These are phyloP conservation scores for Plectosphaerella cucumerina DNA, from an alignment of 2,329 filamentous ascomycete genomes.

Conservation along the genomic window DNA sequence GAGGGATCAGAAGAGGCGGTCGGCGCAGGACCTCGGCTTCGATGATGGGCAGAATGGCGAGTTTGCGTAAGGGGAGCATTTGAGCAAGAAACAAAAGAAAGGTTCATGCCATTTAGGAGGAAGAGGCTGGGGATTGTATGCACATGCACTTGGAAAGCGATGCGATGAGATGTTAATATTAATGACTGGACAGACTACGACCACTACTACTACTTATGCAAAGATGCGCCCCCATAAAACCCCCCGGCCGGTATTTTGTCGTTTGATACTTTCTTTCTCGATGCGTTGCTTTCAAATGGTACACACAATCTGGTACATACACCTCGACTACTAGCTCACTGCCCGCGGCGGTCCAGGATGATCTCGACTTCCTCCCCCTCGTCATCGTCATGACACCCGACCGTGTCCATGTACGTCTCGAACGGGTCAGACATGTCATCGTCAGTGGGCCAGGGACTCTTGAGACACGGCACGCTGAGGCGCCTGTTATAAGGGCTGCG, in stretches of 20 bases:
- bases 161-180: too few relatives aligned
- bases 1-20: slow-evolving; percentile 47
- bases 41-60: slow-evolving; percentile 88
- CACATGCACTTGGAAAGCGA: not conserved
- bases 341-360: not conserved
- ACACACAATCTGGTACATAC: not conserved
- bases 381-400: not conserved
- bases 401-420: not conserved
- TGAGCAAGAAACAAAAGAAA: slow-evolving; percentile 7
- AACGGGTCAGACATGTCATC: not conserved
- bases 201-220: too few relatives aligned
- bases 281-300: not conserved
- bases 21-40: slow-evolving; percentile 67
- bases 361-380: not conserved
- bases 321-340: not conserved
- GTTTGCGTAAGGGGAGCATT: slow-evolving; percentile 48
- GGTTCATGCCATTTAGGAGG: too few relatives aligned
- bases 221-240: slow-evolving; percentile 4
- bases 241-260: not conserved
- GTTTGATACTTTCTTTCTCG: not conserved
- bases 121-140: not conserved
- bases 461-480: slow-evolving; percentile 26
- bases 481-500: slow-evolving; percentile 15
- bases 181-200: slow-evolving; percentile 2
- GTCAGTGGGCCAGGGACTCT: slow-evolving; percentile 19